Conservation (phyloP, 108 stramenopile genomes). For the Nitzschia sp. region DNA sequence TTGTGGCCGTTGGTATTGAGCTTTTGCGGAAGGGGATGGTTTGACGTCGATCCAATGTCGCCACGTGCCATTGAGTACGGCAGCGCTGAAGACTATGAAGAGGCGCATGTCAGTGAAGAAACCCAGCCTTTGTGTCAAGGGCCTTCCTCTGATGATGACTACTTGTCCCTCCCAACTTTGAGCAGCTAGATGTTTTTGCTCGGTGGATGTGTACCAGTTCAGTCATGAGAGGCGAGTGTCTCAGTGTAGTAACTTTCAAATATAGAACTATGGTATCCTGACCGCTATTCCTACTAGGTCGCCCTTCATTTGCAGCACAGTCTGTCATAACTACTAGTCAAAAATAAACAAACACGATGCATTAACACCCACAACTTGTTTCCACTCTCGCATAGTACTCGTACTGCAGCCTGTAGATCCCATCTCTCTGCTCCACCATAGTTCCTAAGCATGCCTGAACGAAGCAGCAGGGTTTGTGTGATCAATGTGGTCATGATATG, state of each 20-base stretch:
- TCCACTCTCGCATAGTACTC: no score
- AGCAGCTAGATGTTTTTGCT: slow-evolving; percentile 1
- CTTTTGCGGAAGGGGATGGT: slow-evolving; percentile 88
- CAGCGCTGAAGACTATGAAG: slow-evolving; percentile 9
- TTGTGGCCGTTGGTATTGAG: slow-evolving; percentile 74
- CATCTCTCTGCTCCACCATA: no score
- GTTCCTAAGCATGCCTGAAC: slow-evolving; percentile 9
- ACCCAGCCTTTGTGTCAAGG: background rate
- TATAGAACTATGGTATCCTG: no score
- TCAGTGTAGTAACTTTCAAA: no score
- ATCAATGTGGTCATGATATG: slow-evolving; percentile 84
- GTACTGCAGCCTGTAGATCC: no score
- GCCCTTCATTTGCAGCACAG: no score
- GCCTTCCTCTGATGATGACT: slow-evolving; percentile 6
- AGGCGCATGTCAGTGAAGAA: slow-evolving; percentile 3
- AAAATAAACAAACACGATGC: no score
- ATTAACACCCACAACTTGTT: no score
- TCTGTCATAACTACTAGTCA: background rate
- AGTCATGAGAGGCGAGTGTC: no score
- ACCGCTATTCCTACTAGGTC: no score
- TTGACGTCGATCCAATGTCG: slow-evolving; percentile 43
- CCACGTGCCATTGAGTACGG: slow-evolving; percentile 3
- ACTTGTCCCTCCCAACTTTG: slow-evolving; percentile 20
- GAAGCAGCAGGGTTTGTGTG: slow-evolving; percentile 43
- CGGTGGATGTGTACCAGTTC: no score